Conservation (phyloP, 768 basidiomycete genomes). For the Tephrocybe sp. region DNA sequence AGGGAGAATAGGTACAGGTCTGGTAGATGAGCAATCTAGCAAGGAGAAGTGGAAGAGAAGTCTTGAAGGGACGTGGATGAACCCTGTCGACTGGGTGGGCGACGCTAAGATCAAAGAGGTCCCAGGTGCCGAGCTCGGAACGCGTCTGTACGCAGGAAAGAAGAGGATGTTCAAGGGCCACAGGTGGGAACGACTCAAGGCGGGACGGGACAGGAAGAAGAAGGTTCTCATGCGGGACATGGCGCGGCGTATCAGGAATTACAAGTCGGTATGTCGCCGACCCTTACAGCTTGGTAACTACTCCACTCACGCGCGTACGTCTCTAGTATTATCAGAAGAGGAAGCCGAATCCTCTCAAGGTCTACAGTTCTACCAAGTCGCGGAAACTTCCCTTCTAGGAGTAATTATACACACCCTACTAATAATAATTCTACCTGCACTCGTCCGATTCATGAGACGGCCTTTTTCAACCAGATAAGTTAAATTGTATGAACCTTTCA, state of each 20-base stretch:
- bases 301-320: slow-evolving; percentile 4
- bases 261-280: slow-evolving; percentile 53
- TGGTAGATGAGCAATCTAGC: slow-evolving; percentile 4
- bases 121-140: slow-evolving; percentile 52
- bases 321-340: slow-evolving; percentile 46
- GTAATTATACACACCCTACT: not conserved
- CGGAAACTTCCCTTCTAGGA: slow-evolving; percentile 65
- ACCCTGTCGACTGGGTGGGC: slow-evolving; percentile 42
- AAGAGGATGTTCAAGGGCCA: slow-evolving; percentile 94
- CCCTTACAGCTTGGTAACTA: not conserved
- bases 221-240: slow-evolving; percentile 66
- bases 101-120: slow-evolving; percentile 38
- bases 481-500: too few relatives aligned
- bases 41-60: slow-evolving; percentile 7
- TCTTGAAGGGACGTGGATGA: slow-evolving; percentile 25
- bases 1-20: not conserved
- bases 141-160: slow-evolving; percentile 69
- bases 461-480: too few relatives aligned
- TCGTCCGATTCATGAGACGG: too few relatives aligned
- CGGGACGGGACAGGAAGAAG: slow-evolving; percentile 43
- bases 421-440: too few relatives aligned
- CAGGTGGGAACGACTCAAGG: slow-evolving; percentile 69
- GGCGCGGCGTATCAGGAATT: slow-evolving; percentile 60
- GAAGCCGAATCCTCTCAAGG: slow-evolving; percentile 58
- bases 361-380: slow-evolving; percentile 42